phyloP scores from a whole-genome alignment of 2,329 filamentous ascomycete species.

The Diaporthe humulicola region DNA sequence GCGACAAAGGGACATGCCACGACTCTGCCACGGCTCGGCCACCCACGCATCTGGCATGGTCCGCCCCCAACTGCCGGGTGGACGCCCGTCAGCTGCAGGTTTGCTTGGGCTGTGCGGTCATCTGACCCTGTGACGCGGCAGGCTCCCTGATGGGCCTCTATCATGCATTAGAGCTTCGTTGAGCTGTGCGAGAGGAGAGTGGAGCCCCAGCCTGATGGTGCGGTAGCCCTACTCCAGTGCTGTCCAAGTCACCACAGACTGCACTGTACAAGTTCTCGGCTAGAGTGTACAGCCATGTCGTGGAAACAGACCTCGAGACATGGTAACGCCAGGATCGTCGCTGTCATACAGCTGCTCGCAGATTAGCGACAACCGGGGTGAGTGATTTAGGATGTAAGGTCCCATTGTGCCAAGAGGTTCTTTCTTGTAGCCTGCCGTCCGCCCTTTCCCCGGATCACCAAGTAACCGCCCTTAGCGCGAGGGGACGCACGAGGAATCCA shows the following conservation, averaged over 20 bases:
- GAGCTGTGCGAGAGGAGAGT: no score
- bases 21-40: not conserved
- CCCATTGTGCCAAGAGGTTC: constrained; percentile 15
- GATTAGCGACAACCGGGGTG: not conserved
- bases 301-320: not conserved
- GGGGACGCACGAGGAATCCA: not conserved
- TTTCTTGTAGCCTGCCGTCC: not conserved
- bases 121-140: not conserved
- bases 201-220: no score
- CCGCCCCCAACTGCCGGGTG: constrained; percentile 27
- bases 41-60: constrained; percentile 20
- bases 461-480: constrained; percentile 9
- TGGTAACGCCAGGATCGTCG: not conserved
- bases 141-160: not conserved
- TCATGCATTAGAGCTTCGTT: not conserved
- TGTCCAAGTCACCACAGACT: not conserved
- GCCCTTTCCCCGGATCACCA: constrained; percentile 14
- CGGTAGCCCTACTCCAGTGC: not conserved
- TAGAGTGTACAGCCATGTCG: not conserved
- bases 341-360: not conserved
- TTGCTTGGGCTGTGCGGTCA: constrained; percentile 12
- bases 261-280: no score
- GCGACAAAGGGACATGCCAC: constrained; percentile 25
- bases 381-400: not conserved
- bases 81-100: not conserved